phyloP scores from a whole-genome alignment of 805 yeast species.

The Zygosaccharomyces gambellarensis region DNA sequence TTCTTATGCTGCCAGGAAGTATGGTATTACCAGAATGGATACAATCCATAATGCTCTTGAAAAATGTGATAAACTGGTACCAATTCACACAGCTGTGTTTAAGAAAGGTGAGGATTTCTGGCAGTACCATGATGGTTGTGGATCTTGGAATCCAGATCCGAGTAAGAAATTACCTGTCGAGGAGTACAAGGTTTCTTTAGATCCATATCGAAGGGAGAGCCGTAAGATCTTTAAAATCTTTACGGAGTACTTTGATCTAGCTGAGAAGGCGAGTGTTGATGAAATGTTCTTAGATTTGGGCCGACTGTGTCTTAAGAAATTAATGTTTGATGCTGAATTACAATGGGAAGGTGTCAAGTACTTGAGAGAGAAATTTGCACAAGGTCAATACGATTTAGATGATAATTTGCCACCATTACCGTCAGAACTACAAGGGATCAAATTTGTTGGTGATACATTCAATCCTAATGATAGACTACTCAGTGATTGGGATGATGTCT shows the following conservation, averaged over 20 bases:
- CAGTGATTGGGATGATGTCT: conserved; percentile 78
- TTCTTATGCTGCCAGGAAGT: conserved; percentile 81
- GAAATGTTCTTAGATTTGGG: conserved; percentile 89
- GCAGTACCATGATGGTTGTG: conserved; percentile 54
- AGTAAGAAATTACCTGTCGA: conserved; percentile 56
- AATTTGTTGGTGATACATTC: conserved; percentile 21
- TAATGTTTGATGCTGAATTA: conserved; percentile 22
- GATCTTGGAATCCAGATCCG: conserved; percentile 34
- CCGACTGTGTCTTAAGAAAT: conserved; percentile 46
- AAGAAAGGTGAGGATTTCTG: conserved; percentile 80
- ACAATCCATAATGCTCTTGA: conserved; percentile 57
- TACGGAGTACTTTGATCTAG: conserved; percentile 54
- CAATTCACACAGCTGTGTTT: conserved; percentile 93
- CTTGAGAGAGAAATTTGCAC: conserved; percentile 20
- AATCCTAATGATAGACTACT: conserved; percentile 18
- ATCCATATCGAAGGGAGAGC: conserved; percentile 86
- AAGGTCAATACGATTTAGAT: conserved; percentile 25
- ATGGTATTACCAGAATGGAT: conserved; percentile 77
- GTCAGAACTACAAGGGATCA: conserved; percentile 15
- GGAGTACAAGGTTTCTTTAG: conserved; percentile 78
- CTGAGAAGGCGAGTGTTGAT: conserved; percentile 94
- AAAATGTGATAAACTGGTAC: conserved; percentile 70
- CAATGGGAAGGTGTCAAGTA: conserved; percentile 4
- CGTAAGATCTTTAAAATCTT: conserved; percentile 69
- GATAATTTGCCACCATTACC: conserved; percentile 27